Evolutionary conservation across 2,329 filamentous ascomycete species (phyloP), one percentile per base, ranked within the genome.

Genomic region (Fusarium coicis): DNA sequence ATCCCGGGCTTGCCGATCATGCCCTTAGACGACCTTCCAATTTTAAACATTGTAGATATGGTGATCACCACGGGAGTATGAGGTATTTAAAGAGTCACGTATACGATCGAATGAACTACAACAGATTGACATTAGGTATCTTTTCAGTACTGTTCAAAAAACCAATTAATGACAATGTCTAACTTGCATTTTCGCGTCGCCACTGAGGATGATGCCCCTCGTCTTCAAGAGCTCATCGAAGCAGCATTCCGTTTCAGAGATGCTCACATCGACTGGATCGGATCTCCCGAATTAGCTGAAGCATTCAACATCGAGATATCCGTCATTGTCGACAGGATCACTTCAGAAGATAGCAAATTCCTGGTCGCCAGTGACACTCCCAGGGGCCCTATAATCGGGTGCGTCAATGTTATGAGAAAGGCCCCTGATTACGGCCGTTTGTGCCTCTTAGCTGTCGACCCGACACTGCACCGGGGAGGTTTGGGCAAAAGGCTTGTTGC

Each of bases 241-340:
- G 71, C 79, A 18, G 82, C 84, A 0, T 85, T 85, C 52, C 83
- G 82, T 39, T 77, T 83, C 49, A 76, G 80, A 7, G 84, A 85
- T 46, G 80, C 68, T 65, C 76, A 83, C 54, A 63, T 78, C 60
- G 57, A 75, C 56, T 77, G 76, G 76, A 80, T 81, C 0, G 83
- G 78, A 8, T 75, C 83, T 59, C 74, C 79, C 39, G 78, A 77
- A 88, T 86, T 95, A 12, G 93, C 89, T 49, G 93, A 92, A 16
- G 90, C 87, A 55, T 94, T 93, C 81, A 92, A 88, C 5, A 92
- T 92, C 5, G 86, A 87, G 55, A 92, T 93, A 76, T 88, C 91
- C 65, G 89, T 92, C 78, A 80, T 86, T 26, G 90, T 90, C 0
- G 89, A 92, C 16, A 88, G 84, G 8, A 83, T 85, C 54, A 50